Conservation (phyloP, 2,329 filamentous ascomycete species). For the Fusarium proliferatum region DNA sequence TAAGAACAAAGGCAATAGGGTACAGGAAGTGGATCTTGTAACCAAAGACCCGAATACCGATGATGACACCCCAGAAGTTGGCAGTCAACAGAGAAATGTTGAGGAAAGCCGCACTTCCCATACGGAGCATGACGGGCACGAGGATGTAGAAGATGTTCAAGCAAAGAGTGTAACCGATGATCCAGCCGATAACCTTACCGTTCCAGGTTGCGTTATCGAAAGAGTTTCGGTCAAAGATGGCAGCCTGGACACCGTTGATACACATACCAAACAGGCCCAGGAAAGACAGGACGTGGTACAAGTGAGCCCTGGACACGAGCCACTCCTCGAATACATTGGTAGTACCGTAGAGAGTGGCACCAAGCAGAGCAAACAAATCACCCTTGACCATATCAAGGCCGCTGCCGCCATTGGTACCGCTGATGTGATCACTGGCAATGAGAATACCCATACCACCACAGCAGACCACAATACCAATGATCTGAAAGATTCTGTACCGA, state of each 20-base stretch:
- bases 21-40: slow-evolving; percentile 88
- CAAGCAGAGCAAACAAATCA: slow-evolving; percentile 89
- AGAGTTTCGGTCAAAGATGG: slow-evolving; percentile 85
- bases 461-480: slow-evolving; percentile 87
- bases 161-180: slow-evolving; percentile 89
- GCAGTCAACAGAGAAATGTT: slow-evolving; percentile 94
- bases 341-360: slow-evolving; percentile 90
- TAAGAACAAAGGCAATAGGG: slow-evolving; percentile 93
- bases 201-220: slow-evolving; percentile 76
- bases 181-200: slow-evolving; percentile 77
- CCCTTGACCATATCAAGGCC: slow-evolving; percentile 83
- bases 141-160: slow-evolving; percentile 88
- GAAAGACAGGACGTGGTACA: slow-evolving; percentile 95
- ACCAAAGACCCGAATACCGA: slow-evolving; percentile 88
- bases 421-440: slow-evolving; percentile 88
- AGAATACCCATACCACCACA: slow-evolving; percentile 91
- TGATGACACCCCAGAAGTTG: slow-evolving; percentile 97
- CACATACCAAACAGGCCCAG: slow-evolving; percentile 87
- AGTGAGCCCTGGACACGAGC: slow-evolving; percentile 84
- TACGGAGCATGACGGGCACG: slow-evolving; percentile 87
- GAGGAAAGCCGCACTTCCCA: slow-evolving; percentile 93
- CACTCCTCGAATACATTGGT: slow-evolving; percentile 95
- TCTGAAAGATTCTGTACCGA: slow-evolving; percentile 88
- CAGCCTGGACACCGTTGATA: slow-evolving; percentile 91
- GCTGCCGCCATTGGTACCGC: slow-evolving; percentile 75